Percentiles rank a stretch among this genome's conserved stretches.
Conservation (phyloP, 345 rosid genomes). For the Raphanus raphanistrum region DNA sequence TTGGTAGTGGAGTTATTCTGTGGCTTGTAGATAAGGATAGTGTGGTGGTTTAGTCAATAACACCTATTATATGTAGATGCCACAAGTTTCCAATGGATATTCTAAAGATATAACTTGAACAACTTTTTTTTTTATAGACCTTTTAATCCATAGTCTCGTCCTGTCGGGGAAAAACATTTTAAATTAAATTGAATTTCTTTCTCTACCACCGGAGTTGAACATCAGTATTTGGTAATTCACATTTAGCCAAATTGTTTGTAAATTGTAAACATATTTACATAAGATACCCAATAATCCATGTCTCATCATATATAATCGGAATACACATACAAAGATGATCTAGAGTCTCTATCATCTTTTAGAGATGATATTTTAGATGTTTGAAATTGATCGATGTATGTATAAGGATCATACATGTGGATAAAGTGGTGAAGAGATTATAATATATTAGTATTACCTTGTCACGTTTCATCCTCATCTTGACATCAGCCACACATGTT, state of each 20-base stretch:
- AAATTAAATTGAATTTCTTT: not conserved
- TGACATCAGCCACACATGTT: slow-evolving; percentile 41
- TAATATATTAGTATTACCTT: slow-evolving; percentile 26
- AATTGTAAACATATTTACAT: not conserved
- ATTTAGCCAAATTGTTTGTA: not conserved
- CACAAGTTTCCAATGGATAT: slow-evolving; percentile 11
- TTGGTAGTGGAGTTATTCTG: not conserved
- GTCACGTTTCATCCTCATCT: slow-evolving; percentile 38
- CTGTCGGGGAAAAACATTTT: not conserved
- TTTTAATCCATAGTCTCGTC: not conserved
- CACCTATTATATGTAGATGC: not conserved
- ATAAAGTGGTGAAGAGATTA: slow-evolving; percentile 26
- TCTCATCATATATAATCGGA: not conserved
- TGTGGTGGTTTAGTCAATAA: slow-evolving; percentile 9
- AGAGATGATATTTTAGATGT: not conserved
- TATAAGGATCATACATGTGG: slow-evolving; percentile 32
- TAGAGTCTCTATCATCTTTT: slow-evolving; percentile 23
- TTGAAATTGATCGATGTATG: slow-evolving; percentile 19
- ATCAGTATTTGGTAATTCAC: not conserved
- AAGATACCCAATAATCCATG: not conserved
- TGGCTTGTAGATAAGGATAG: not conserved
- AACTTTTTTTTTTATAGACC: not conserved
- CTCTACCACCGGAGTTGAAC: not conserved
- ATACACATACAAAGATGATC: slow-evolving; percentile 7
- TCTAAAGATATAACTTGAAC: slow-evolving; percentile 3